Evolutionary conservation across 2,329 filamentous ascomycete genomes (phyloP).

Genomic region (Pseudogymnoascus sp.): DNA sequence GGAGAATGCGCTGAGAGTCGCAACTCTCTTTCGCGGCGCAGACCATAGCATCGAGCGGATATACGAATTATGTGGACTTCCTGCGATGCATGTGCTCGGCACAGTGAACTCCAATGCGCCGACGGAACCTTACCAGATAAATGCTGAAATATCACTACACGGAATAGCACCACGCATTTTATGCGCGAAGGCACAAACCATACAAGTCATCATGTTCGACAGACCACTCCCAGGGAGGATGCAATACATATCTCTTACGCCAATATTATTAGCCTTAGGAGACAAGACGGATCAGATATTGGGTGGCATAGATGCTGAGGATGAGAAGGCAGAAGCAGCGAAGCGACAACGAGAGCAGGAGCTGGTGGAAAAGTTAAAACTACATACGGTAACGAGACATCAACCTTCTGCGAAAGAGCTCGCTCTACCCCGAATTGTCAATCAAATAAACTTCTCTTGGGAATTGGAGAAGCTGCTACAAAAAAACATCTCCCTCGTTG

Average conservation of each 20-base stretch:
- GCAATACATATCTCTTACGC: constrained; percentile 90
- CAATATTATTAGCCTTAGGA: constrained; percentile 78
- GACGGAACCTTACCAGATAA: constrained; percentile 64
- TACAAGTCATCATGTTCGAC: constrained; percentile 86
- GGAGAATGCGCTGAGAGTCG: constrained; percentile 76
- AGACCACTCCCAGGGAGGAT: constrained; percentile 77
- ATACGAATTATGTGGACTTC: constrained; percentile 74
- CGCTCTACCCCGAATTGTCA: constrained; percentile 71
- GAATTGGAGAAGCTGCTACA: constrained; percentile 81
- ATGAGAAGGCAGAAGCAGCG: constrained; percentile 55
- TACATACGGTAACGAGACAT: constrained; percentile 76
- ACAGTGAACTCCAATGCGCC: constrained; percentile 57
- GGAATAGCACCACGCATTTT: constrained; percentile 60
- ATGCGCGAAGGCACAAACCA: constrained; percentile 61
- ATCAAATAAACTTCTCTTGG: constrained; percentile 92
- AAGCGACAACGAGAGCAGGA: constrained; percentile 52
- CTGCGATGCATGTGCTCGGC: constrained; percentile 78
- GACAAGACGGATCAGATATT: constrained; percentile 50
- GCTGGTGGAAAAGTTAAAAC: constrained; percentile 76
- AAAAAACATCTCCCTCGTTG: constrained; percentile 80
- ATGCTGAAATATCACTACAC: constrained; percentile 36
- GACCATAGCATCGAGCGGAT: constrained; percentile 73
- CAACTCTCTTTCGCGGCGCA: constrained; percentile 74
- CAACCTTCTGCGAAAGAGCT: constrained; percentile 73
- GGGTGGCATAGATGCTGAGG: constrained; percentile 59